A percentile compares a stretch with the other conserved stretches of the same genome.
Evolutionary conservation across 352 stramenopile species (phyloP).

Genomic region (Phytophthora foliorum): DNA sequence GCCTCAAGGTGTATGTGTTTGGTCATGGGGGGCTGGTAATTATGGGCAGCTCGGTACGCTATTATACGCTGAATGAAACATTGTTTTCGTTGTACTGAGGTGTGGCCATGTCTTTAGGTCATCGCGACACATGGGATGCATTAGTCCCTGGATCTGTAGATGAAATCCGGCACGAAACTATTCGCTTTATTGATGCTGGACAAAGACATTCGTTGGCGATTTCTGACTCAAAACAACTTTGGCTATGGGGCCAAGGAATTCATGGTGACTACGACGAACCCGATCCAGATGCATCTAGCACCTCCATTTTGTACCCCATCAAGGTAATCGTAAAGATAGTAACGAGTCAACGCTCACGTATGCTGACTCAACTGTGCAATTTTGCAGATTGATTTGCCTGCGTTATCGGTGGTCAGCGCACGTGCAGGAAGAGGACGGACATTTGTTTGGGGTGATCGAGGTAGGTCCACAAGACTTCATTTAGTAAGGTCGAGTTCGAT

Average conservation of each 20-base stretch:
- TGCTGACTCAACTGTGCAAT: not conserved
- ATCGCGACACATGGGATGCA: constrained; percentile 78
- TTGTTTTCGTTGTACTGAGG: not conserved
- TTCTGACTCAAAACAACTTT: constrained; percentile 67
- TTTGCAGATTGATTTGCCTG: constrained; percentile 56
- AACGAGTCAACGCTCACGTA: not conserved
- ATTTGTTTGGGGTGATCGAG: constrained; percentile 84
- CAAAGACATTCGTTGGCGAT: constrained; percentile 79
- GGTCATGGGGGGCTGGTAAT: constrained; percentile 70
- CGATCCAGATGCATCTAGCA: constrained; percentile 52
- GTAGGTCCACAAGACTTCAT: constrained; percentile 24
- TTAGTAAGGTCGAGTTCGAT: not conserved
- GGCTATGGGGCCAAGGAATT: constrained; percentile 80
- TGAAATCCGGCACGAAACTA: constrained; percentile 67
- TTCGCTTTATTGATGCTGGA: constrained; percentile 71
- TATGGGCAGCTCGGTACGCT: constrained; percentile 76
- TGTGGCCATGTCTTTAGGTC: constrained; percentile 40
- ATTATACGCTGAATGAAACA: not conserved
- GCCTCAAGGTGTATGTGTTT: constrained; percentile 66
- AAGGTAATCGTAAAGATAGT: constrained; percentile 31
- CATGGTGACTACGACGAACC: constrained; percentile 59
- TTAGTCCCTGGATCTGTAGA: constrained; percentile 70
- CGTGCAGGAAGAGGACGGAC: constrained; percentile 69
- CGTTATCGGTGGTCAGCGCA: constrained; percentile 64
- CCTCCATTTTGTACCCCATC: constrained; percentile 65